Percentiles rank a stretch among this genome's conserved stretches.
phyloP scores from a whole-genome alignment of 169 alveolate species.

The Cryptosporidium bovis region DNA sequence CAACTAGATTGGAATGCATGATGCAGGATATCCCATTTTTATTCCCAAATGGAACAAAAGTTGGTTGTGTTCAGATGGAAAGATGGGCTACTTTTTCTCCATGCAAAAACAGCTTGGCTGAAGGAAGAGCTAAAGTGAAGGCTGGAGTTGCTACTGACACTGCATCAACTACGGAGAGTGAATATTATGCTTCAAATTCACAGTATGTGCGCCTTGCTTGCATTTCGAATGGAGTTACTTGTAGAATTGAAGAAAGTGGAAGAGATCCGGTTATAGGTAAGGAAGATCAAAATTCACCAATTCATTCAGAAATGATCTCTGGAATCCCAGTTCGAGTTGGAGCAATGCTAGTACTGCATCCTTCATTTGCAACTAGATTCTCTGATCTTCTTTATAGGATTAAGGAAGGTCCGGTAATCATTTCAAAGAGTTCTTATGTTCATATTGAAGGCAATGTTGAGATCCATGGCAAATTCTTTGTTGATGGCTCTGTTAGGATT shows the following conservation, averaged over 20 bases:
- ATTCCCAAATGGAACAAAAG: conserved; percentile 81
- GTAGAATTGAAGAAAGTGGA: conserved; percentile 66
- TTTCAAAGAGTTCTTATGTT: conserved; percentile 41
- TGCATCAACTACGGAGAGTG: conserved; percentile 85
- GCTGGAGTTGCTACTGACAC: conserved; percentile 82
- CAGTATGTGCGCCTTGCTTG: conserved; percentile 77
- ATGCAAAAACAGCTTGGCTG: conserved; percentile 84
- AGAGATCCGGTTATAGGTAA: conserved; percentile 57
- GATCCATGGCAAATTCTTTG: conserved; percentile 54
- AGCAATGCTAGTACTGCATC: conserved; percentile 86
- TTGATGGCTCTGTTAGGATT: conserved; percentile 51
- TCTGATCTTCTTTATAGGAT: conserved; percentile 83
- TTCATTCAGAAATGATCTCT: conserved; percentile 62
- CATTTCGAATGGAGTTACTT: conserved; percentile 61
- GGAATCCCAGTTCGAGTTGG: conserved; percentile 84
- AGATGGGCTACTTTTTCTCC: conserved; percentile 88
- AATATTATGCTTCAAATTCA: conserved; percentile 81
- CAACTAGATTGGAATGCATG: conserved; percentile 95
- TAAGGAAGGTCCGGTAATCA: conserved; percentile 59
- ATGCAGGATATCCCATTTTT: conserved; percentile 88
- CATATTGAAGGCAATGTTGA: conserved; percentile 50
- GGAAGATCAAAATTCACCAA: conserved; percentile 1
- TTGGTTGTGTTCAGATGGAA: conserved; percentile 85
- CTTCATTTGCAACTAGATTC: conserved; percentile 85
- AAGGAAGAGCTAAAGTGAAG: conserved; percentile 80